These are phyloP conservation scores for Alternaria rosae DNA, from an alignment of 2,329 filamentous ascomycete species.

Conservation along the genomic window DNA sequence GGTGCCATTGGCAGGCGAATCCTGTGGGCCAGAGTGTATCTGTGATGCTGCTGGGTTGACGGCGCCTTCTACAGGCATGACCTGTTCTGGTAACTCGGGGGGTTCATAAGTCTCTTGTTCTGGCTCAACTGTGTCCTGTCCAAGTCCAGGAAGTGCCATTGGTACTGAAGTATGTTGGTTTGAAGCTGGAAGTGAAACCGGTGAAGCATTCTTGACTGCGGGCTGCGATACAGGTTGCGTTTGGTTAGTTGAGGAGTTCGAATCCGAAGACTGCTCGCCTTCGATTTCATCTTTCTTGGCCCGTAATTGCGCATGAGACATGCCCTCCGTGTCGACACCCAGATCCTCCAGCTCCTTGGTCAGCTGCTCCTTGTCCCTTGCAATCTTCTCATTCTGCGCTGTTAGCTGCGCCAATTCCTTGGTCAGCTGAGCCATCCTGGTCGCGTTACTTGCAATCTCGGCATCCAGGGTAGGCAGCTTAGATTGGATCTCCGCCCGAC, in stretches of 20 bases:
- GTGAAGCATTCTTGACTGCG: not conserved
- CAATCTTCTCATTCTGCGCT: conserved; percentile 49
- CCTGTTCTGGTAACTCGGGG: not conserved
- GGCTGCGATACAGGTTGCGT: not conserved
- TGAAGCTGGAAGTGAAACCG: not conserved
- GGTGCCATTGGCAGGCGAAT: not conserved
- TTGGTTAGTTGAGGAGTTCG: not conserved
- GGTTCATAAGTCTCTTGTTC: not conserved
- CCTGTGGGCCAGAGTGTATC: not conserved
- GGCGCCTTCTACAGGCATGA: not conserved
- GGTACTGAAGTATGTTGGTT: conserved; percentile 4
- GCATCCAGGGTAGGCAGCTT: conserved; percentile 56
- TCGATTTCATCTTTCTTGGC: conserved; percentile 51
- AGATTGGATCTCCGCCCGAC: conserved; percentile 59
- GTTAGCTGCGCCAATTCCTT: conserved; percentile 56
- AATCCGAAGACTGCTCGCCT: conserved; percentile 29
- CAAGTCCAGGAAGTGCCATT: conserved; percentile 24
- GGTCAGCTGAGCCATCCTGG: conserved; percentile 50
- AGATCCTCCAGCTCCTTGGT: conserved; percentile 58
- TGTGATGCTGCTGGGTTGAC: not conserved
- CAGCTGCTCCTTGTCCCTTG: conserved; percentile 53
- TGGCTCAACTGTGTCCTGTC: not conserved
- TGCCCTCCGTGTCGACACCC: conserved; percentile 57
- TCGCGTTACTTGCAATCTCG: conserved; percentile 52
- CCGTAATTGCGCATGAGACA: conserved; percentile 55